These are phyloP conservation scores for Ceratocystis smalleyi DNA, from an alignment of 2,329 filamentous ascomycete genomes.

Conservation along the genomic window DNA sequence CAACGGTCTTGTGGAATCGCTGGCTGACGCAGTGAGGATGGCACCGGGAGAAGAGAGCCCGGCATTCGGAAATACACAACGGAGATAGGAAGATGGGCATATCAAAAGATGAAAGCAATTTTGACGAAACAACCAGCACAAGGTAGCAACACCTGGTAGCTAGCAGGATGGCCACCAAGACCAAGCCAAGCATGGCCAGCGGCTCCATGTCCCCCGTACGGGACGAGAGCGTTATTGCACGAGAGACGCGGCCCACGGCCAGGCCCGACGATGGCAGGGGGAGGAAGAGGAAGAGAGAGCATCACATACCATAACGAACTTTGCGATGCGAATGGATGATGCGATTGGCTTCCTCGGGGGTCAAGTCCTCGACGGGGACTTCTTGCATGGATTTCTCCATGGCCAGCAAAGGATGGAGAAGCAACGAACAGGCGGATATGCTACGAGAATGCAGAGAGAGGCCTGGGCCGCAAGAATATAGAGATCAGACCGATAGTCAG, in stretches of 20 bases:
- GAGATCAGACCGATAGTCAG: not conserved
- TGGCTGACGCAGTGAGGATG: not conserved
- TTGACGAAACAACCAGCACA: not conserved
- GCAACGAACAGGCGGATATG: not conserved
- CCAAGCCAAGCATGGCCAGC: not conserved
- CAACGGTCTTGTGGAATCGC: not conserved
- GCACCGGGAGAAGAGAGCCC: not conserved
- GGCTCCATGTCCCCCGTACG: not conserved
- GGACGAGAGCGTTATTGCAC: not conserved
- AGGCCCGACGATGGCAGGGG: not conserved
- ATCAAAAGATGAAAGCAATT: not conserved
- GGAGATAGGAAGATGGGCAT: not conserved
- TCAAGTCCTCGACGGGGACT: slow-evolving; percentile 39
- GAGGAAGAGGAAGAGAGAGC: not conserved
- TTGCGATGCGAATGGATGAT: slow-evolving; percentile 56
- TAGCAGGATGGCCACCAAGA: not conserved
- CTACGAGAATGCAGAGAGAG: not conserved
- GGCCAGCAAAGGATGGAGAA: not conserved
- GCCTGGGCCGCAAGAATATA: not conserved
- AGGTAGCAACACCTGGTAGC: not conserved
- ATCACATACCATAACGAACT: slow-evolving; percentile 47
- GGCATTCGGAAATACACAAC: no score
- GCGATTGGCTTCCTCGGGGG: slow-evolving; percentile 49
- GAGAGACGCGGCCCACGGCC: not conserved
- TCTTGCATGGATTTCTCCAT: slow-evolving; percentile 23